Evolutionary conservation across 176 grass and related monocot species (phyloP), one percentile per base, ranked within the genome.

Genomic region (Chloris gayana): DNA sequence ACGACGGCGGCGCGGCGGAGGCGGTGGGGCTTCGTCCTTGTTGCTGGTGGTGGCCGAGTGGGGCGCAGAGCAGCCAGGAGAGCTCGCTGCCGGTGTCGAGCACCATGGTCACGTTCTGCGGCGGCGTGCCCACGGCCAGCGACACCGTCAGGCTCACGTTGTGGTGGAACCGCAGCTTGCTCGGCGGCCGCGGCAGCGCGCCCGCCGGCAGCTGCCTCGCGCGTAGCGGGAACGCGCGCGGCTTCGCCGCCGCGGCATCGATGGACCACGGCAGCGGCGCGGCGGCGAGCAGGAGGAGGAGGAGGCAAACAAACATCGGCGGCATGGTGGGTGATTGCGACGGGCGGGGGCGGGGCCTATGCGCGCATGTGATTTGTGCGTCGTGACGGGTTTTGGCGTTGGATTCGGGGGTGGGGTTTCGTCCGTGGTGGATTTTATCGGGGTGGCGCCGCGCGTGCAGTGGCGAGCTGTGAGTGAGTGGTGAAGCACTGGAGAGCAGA

Each of bases 31-130:
- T 14, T 64, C 64, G 19, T 17, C n/a, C 29, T 32, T 39, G 41
- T 44, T 44, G 37, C 10, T 44, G 37, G 37, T 44, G 65, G 47
- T 1, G 63, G 14, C 60, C 68, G 1, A 44, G 37, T 25, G 65
- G 47, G 12, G 62, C 47, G 76, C 92, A 98, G 66, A 89, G 90
- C 15, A 98, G 84, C 95, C 95, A 98, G 11, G 95, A 93, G 11
- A 98, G 95, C 92, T 98, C 95, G 78, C 95, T 98, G 33, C 95
- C 95, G 9, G 95, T 98, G 84, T 98, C 95, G 50, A 98, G 90
- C 69, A 98, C 92, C 88, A 98, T 80, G 6, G 92, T 90, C 15
- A 94, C 86, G 66, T 95, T 98, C 85, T 98, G 95, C 21, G 86
- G 90, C 66, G 92, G 95, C 33, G 84, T 95, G 51, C 95, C 95